phyloP scores from a whole-genome alignment of 257 asterid genomes.

The Primulina tabacum region DNA sequence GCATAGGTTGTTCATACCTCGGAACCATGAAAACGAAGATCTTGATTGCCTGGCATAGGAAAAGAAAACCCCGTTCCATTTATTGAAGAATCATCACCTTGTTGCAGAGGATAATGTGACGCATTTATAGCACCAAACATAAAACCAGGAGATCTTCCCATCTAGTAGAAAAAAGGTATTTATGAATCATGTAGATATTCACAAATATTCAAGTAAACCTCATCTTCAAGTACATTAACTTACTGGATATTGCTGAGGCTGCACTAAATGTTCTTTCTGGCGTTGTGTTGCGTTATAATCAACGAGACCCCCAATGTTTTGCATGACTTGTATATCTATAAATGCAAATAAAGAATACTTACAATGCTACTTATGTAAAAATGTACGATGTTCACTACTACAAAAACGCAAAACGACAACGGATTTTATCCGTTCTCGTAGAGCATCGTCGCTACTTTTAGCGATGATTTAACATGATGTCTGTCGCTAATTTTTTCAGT shows the following conservation, averaged over 20 bases:
- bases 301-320: slow-evolving; percentile 48
- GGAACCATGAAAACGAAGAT: slow-evolving; percentile 70
- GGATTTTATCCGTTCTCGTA: too few relatives aligned
- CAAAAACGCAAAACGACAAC: too few relatives aligned
- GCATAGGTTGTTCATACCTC: slow-evolving; percentile 40
- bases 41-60: slow-evolving; percentile 59
- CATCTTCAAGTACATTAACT: slow-evolving; percentile 32
- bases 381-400: too few relatives aligned
- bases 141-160: slow-evolving; percentile 78
- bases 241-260: slow-evolving; percentile 72
- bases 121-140: slow-evolving; percentile 68
- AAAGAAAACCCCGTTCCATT: slow-evolving; percentile 62
- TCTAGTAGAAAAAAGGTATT: slow-evolving; percentile 40
- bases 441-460: too few relatives aligned
- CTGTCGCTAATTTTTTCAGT: too few relatives aligned
- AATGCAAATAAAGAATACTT: too few relatives aligned
- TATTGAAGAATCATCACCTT: slow-evolving; percentile 61
- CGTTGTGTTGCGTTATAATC: slow-evolving; percentile 58
- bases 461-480: too few relatives aligned
- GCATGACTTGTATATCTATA: too few relatives aligned
- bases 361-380: too few relatives aligned
- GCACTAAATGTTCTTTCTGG: slow-evolving; percentile 81
- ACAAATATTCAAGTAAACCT: slow-evolving; percentile 22
- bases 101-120: slow-evolving; percentile 72
- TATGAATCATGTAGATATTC: slow-evolving; percentile 21